A percentile compares a stretch with the other conserved stretches of the same genome.
phyloP scores from a whole-genome alignment of 306 rosid genomes.

The Carpinus viminea region DNA sequence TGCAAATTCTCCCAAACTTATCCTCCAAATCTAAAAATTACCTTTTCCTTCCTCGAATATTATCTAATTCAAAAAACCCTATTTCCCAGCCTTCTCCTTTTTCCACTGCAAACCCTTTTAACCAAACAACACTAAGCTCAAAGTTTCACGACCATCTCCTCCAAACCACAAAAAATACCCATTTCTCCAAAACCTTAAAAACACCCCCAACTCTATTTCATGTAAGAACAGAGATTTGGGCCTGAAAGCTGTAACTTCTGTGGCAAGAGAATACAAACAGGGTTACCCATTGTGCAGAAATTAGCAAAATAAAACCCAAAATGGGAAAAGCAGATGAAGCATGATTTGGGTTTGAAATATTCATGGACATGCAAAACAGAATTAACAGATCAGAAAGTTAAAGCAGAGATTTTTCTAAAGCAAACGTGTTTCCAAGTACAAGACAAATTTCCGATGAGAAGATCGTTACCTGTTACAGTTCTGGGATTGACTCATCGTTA shows the following conservation, averaged over 20 bases:
- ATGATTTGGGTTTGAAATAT: not conserved
- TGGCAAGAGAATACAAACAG: not conserved
- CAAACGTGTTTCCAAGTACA: not conserved
- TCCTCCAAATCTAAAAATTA: conserved; percentile 4
- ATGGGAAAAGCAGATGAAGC: not conserved
- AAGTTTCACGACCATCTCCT: not conserved
- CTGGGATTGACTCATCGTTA: conserved; percentile 5
- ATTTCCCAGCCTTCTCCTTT: conserved; percentile 17
- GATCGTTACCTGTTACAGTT: conserved; percentile 21
- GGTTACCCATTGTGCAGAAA: not conserved
- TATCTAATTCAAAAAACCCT: not conserved
- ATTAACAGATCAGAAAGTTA: not conserved
- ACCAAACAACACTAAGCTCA: not conserved
- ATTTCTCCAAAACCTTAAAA: conserved; percentile 1
- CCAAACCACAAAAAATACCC: not conserved
- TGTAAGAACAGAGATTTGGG: not conserved
- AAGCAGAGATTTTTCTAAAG: not conserved
- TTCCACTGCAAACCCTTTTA: not conserved
- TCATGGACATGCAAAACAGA: not conserved
- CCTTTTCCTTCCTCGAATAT: not conserved
- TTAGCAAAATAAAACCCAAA: not conserved
- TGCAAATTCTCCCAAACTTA: not conserved
- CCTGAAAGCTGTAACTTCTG: not conserved
- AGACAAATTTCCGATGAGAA: not conserved
- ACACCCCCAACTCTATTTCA: conserved; percentile 9